Evolutionary conservation across 2,329 filamentous ascomycete genomes (phyloP).

Genomic region (Penicillium verrucosum): DNA sequence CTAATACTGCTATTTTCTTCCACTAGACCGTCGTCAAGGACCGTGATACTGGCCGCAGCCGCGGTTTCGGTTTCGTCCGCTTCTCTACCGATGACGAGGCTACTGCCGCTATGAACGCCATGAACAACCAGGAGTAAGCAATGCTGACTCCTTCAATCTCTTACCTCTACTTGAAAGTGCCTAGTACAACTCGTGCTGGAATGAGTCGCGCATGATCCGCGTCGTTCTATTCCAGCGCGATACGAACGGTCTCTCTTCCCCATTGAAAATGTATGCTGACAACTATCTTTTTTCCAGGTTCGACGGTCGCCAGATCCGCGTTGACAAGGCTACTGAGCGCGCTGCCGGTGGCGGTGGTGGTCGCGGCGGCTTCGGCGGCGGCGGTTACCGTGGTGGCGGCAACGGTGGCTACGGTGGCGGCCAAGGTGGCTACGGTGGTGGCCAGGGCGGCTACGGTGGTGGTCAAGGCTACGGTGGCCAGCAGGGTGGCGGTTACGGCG

Average conservation of each 20-base stretch:
- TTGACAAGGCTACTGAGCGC: slow-evolving; percentile 12
- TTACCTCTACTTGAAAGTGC: neutral
- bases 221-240: neutral
- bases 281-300: neutral
- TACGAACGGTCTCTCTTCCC: neutral
- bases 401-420: slow-evolving; percentile 3
- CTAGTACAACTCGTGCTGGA: neutral
- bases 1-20: neutral
- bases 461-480: slow-evolving; percentile 2
- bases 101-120: slow-evolving; percentile 6
- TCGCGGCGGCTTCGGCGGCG: slow-evolving; percentile 2
- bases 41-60: slow-evolving; percentile 12
- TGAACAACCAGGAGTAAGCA: slow-evolving; percentile 12
- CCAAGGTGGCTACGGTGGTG: slow-evolving; percentile 4
- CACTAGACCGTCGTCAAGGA: slow-evolving; percentile 10
- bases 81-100: slow-evolving; percentile 9
- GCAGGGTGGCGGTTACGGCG: slow-evolving; percentile 2
- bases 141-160: neutral
- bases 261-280: neutral
- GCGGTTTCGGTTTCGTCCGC: slow-evolving; percentile 13
- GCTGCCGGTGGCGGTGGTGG: slow-evolving; percentile 6
- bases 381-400: slow-evolving; percentile 5
- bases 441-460: slow-evolving; percentile 3
- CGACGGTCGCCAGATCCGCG: slow-evolving; percentile 9
- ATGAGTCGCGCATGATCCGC: neutral